Evolutionary conservation across 768 basidiomycete genomes (phyloP), one percentile per base, ranked within the genome.

Genomic region (Tremella mesenterica): DNA sequence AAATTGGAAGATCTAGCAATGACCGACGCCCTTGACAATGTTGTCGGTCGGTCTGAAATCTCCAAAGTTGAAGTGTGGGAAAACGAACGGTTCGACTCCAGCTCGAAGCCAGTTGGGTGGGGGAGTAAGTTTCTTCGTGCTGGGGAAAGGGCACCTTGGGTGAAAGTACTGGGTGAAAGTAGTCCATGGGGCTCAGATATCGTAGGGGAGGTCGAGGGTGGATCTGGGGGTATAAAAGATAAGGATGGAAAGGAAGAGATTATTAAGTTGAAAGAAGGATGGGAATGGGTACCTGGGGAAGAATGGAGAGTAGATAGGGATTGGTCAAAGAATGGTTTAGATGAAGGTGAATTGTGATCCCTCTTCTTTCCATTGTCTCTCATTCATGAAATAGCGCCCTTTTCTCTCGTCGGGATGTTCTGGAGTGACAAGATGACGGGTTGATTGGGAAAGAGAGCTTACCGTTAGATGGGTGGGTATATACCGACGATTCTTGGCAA

Each of bases 401-500:
- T n/a, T n/a, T n/a, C n/a, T n/a, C n/a, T n/a, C n/a, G n/a, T n/a
- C n/a, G n/a, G n/a, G n/a, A n/a, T n/a, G n/a, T n/a, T n/a, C n/a
- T n/a, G n/a, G n/a, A 6, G 6, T 2, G 0, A 12, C 30, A 30
- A 1, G 5, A 16, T 44, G 1, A 16, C 18, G 30, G 21, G 38
- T 21, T 18, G 5, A 51, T 23, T 1, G 36, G 39, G 29, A 16
- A 21, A 12, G 3, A 13, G n/a, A 1, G 47, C 33, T 56, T n/a
- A 50, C n/a, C 14, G 33, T 2, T 48, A 71, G 71, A 69, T 25
- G 71, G 71, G 1, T 73, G 71, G 71, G 57, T 61, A 20, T 73
- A 73, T 43, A 57, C 64, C 16, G 67, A 73, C 47, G 71, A 73
- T 57, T 65, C 64, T n/a, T 73, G 71, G 71, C 63, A 67, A 61